Conservation (phyloP, 192 early-diverging fungal species). For the Umbelopsis isabellina region DNA sequence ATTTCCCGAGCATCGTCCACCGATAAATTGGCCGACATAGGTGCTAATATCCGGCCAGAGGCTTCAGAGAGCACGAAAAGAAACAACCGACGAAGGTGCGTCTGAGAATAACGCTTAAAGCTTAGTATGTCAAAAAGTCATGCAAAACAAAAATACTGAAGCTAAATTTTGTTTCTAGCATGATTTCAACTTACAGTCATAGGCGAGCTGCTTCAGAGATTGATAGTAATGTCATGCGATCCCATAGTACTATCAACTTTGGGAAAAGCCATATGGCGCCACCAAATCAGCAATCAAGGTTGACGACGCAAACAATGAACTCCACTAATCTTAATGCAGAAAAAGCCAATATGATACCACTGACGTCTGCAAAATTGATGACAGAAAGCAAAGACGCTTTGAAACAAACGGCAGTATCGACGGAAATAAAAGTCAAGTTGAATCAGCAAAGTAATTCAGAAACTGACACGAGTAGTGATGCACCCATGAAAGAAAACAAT, state of each 20-base stretch:
- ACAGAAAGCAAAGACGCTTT: too few species aligned
- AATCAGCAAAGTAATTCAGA: too few species aligned
- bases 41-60: not conserved
- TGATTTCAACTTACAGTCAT: slow-evolving; percentile 2
- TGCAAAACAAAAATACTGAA: not conserved
- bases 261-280: not conserved
- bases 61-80: slow-evolving; percentile 1
- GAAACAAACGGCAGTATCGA: too few species aligned
- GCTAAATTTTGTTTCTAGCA: not conserved
- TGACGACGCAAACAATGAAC: not conserved
- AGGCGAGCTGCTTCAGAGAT: not conserved
- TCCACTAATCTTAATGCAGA: not conserved
- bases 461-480: too few species aligned
- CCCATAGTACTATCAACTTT: slow-evolving; percentile 6
- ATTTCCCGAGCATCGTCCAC: slow-evolving; percentile 11
- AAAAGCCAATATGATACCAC: too few species aligned
- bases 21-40: not conserved
- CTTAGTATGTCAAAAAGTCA: not conserved
- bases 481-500: too few species aligned
- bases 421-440: too few species aligned
- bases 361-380: too few species aligned
- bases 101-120: too few species aligned
- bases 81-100: slow-evolving; percentile 10
- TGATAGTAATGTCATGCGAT: not conserved
- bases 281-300: not conserved